Evolutionary conservation across 1,284 basidiomycete genomes (phyloP).

Genomic region (Puccinia triticina): DNA sequence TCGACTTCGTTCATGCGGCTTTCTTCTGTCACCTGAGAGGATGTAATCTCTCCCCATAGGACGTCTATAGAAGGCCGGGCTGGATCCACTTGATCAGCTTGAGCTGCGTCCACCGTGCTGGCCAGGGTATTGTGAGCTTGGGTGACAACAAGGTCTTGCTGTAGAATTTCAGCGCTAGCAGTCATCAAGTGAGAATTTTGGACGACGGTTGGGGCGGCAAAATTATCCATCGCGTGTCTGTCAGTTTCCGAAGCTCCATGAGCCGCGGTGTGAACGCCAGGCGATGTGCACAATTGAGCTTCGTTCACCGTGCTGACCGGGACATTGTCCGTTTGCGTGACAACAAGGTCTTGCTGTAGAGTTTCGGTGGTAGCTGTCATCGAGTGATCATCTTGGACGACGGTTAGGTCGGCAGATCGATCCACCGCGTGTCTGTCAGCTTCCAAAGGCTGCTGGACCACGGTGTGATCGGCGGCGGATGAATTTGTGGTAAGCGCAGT

Average conservation of each 20-base stretch:
- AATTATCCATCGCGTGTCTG: not conserved
- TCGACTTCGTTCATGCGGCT: slow-evolving; percentile 24
- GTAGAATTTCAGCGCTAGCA: not conserved
- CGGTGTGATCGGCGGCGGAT: not conserved
- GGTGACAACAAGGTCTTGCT: not conserved
- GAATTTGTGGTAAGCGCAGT: not conserved
- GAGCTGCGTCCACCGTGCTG: not conserved
- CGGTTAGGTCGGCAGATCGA: not conserved
- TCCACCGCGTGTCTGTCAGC: not conserved
- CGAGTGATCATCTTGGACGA: not conserved
- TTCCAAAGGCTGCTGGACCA: not conserved
- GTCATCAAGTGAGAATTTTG: not conserved
- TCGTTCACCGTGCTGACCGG: not conserved
- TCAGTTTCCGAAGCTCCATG: no score
- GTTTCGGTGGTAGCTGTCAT: not conserved
- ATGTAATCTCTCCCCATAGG: slow-evolving; percentile 26
- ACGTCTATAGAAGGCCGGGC: not conserved
- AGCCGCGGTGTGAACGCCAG: no score
- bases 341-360: not conserved
- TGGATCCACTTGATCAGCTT: not conserved
- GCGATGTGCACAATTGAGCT: no score
- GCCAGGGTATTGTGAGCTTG: not conserved
- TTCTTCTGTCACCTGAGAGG: slow-evolving; percentile 14
- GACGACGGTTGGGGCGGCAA: not conserved
- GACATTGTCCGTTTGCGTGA: not conserved